Evolutionary conservation across 305 asterid genomes (phyloP), one percentile per base, ranked within the genome.

Genomic region (Fraxinus baroniana): DNA sequence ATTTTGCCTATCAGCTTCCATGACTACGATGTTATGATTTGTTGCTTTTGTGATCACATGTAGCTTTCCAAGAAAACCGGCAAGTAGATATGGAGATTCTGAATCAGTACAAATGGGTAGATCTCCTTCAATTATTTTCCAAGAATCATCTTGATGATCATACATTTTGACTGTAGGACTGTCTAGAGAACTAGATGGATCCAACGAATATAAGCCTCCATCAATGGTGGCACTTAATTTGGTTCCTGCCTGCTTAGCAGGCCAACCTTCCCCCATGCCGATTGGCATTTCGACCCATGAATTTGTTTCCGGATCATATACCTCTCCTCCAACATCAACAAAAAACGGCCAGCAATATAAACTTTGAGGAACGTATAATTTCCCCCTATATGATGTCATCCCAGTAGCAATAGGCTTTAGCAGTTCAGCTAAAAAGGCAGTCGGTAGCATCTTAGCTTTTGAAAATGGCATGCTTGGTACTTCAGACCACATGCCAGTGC

Each of bases 221-320:
- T 94, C 98, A 44, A 94, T 95, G 72, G 90, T 89, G 72, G 89
- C 97, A n/a, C 98, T 89, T 86, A 91, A 39, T 83, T 94, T 94
- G 0, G 96, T 91, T 76, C 98, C 98, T 1, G 97, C 96, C 85
- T 93, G 97, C 84, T 92, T 85, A 5, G 98, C 95, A 30, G 96
- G 97, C 98, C 98, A 94, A 12, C 98, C 98, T 78, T 92, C 98
- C 4, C 97, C 98, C 98, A 94, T 93, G 80, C 98, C 97, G 35
- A 82, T 81, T 18, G 97, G 95, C 97, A 94, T 94, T 79, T 93
- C 97, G 8, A 83, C 89, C 97, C 98, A 94, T 13, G 92, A 82
- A 79, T 92, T 91, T 9, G 92, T 89, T 76, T 92, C 97, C 1
- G 97, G 98, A 81, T 94, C 98, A 76, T 90, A 94, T 2, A 93